Base-by-base conservation (phyloP, 371 early-diverging fungal genomes). In the Mucor irregularis region DNA sequence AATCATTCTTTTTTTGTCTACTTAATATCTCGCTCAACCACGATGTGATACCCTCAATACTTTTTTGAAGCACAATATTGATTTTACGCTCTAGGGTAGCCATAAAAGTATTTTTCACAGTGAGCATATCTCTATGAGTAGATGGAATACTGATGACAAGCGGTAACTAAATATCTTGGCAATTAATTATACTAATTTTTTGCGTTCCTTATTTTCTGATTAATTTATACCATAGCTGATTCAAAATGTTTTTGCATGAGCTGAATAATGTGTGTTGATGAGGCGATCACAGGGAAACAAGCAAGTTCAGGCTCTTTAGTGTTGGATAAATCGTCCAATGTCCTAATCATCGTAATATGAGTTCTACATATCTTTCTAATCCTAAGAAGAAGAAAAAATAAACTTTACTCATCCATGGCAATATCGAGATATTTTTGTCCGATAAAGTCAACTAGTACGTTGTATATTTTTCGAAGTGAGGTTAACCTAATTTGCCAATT, bases 241-340 rank as follows among this genome's bases (percentile, higher is more conserved):
- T 95, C 94, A 76, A 95, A 97, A 69, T 96, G 96, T 31, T 87
- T 76, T 68, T 98, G 97, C 47, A 94, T 71, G 38, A 96, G 69
- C 37, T 93, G 93, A 17, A 92, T 79, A 2, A 89, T 84, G 24
- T 88, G 68, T 6, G 88, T 90, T 14, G 90, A 78, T 1, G 85
- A 71, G 38, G 85, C 81, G 21, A 95, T 82, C 2, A 86, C 81
- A 11, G 78, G 73, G 38, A 98, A 81, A 17, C 85, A 74, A 14
- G 76, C 69, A 26, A 93, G 68, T 56, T 91, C 90, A 0, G 94
- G 93, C 58, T 93, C 67, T 22, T 58, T 69, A 42, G 81, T 78
- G 9, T 66, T 64, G 50, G 82, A 88, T 29, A 92, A 54, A 39
- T 89, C 90, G 54, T 95, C 95, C 8, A 90, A 62, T n/a, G 85